Evolutionary conservation across 371 early-diverging fungal species (phyloP).

Genomic region (Chytridium lagenaria): DNA sequence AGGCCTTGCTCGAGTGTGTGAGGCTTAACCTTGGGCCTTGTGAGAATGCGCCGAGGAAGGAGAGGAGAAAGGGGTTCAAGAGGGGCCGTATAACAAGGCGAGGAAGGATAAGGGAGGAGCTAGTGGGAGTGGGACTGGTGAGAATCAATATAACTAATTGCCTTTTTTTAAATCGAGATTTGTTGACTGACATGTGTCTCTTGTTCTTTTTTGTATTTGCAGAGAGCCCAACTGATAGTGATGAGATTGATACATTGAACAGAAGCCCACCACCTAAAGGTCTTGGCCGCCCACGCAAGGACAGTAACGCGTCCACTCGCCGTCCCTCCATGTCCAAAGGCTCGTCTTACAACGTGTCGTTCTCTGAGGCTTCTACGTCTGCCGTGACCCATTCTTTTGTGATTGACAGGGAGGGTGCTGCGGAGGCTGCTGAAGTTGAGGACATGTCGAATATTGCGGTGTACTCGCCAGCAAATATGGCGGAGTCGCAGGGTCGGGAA

Average conservation of each 20-base stretch:
- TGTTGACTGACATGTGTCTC: background rate
- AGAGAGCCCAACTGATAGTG: conserved; percentile 13
- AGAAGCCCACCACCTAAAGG: background rate
- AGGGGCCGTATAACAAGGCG: conserved; percentile 62
- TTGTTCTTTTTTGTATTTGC: background rate
- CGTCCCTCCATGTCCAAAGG: background rate
- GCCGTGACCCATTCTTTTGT: background rate
- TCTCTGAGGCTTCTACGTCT: background rate
- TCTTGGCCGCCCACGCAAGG: background rate
- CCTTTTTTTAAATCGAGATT: background rate
- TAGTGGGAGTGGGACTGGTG: conserved; percentile 8
- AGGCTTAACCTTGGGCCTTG: conserved; percentile 78
- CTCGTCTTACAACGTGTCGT: background rate
- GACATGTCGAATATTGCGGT: too few species aligned
- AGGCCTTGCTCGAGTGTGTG: conserved; percentile 85
- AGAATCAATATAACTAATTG: background rate
- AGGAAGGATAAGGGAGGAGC: conserved; percentile 1
- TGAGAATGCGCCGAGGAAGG: conserved; percentile 81
- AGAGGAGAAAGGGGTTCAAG: conserved; percentile 76
- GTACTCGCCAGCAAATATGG: too few species aligned
- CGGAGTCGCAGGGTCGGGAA: too few species aligned
- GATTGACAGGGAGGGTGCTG: background rate
- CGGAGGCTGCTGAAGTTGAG: too few species aligned
- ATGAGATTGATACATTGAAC: background rate
- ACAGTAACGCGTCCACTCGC: background rate